A percentile compares a stretch with the other conserved stretches of the same genome.
Conservation (phyloP, 768 basidiomycete species). For the Russula griseocarnosa region DNA sequence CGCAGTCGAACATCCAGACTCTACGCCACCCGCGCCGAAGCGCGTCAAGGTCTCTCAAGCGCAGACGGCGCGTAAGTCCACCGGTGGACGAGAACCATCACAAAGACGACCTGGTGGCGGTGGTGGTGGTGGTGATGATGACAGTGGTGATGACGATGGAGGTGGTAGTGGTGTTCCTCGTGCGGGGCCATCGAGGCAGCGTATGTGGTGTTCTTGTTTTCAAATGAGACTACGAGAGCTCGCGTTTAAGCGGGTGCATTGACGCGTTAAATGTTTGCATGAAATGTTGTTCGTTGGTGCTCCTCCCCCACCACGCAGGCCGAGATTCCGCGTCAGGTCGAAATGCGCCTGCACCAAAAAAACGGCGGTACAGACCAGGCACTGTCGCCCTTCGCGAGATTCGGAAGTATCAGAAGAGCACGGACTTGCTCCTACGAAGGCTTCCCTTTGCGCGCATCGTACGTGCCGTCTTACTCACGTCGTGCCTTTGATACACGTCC, state of each 20-base stretch:
- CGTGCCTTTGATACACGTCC: background rate
- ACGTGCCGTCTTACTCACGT: constrained; percentile 31
- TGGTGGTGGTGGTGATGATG: background rate
- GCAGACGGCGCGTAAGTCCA: constrained; percentile 78
- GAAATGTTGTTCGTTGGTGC: background rate
- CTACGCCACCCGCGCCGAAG: constrained; percentile 45
- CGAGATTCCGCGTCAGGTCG: constrained; percentile 29
- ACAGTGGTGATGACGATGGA: background rate
- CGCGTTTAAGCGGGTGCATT: background rate
- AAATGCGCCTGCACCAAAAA: constrained; percentile 34
- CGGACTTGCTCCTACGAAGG: constrained; percentile 81
- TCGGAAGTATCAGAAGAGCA: constrained; percentile 90
- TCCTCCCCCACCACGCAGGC: background rate
- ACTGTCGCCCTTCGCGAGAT: constrained; percentile 90
- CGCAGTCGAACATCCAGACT: constrained; percentile 34
- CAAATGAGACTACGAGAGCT: background rate
- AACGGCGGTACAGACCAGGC: constrained; percentile 78
- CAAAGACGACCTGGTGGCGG: background rate
- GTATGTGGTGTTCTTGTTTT: constrained; percentile 11
- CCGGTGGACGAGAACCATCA: constrained; percentile 45
- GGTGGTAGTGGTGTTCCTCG: constrained; percentile 9
- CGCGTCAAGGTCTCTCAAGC: constrained; percentile 40
- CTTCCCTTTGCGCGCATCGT: constrained; percentile 92
- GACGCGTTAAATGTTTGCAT: constrained; percentile 7
- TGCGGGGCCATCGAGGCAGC: constrained; percentile 20